Conservation (phyloP, 2,329 filamentous ascomycete genomes). For the Colletotrichum cereale region DNA sequence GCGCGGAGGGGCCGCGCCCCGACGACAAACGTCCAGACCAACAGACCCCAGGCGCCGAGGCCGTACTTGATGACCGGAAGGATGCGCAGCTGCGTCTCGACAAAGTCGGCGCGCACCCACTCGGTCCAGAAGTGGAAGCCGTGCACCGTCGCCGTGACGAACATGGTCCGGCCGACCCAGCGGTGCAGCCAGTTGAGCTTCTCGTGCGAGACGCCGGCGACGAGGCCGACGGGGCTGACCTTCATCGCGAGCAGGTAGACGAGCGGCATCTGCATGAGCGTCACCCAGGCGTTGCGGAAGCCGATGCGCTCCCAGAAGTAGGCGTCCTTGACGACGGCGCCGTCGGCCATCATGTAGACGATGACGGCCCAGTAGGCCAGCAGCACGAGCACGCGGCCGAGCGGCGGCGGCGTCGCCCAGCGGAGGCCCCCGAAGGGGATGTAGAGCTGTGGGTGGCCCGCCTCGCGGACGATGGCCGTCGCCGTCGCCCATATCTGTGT, state of each 20-base stretch:
- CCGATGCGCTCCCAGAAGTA: constrained; percentile 75
- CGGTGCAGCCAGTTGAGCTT: constrained; percentile 80
- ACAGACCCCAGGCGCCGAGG: constrained; percentile 73
- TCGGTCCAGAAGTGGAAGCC: constrained; percentile 77
- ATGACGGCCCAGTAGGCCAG: constrained; percentile 70
- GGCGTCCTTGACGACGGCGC: constrained; percentile 62
- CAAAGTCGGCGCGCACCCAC: constrained; percentile 71
- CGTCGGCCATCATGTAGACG: constrained; percentile 67
- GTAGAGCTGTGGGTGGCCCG: constrained; percentile 67
- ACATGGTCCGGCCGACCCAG: constrained; percentile 77
- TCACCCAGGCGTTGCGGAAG: constrained; percentile 76
- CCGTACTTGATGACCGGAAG: constrained; percentile 71
- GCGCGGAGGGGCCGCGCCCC: constrained; percentile 74
- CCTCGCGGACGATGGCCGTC: constrained; percentile 69
- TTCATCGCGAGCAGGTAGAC: constrained; percentile 73
- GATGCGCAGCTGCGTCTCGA: constrained; percentile 68
- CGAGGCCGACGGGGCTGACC: constrained; percentile 68
- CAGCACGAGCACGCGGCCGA: constrained; percentile 67
- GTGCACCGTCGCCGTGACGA: constrained; percentile 76
- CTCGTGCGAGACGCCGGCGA: constrained; percentile 76
- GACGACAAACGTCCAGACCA: constrained; percentile 75
- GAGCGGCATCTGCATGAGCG: constrained; percentile 73
- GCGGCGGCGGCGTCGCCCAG: constrained; percentile 70
- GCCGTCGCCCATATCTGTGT: constrained; percentile 69
- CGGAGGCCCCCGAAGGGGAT: constrained; percentile 59